These are phyloP conservation scores for Metschnikowia hibisci DNA, from an alignment of 805 yeast species.

Conservation along the genomic window DNA sequence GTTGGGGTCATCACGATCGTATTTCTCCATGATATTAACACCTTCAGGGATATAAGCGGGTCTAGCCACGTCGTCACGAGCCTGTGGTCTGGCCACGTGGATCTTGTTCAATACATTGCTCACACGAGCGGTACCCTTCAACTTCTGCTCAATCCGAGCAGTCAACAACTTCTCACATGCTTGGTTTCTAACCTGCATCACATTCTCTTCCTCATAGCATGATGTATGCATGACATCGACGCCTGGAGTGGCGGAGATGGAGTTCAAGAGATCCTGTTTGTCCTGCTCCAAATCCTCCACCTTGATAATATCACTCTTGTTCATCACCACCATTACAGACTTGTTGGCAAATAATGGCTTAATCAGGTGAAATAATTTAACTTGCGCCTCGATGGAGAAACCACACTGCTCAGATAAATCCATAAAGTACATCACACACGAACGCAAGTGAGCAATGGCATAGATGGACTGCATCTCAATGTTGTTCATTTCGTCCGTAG, in stretches of 20 bases:
- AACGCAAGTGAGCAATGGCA: constrained; percentile 96
- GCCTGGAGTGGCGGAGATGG: constrained; percentile 64
- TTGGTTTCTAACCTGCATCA: constrained; percentile 91
- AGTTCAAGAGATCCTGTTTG: constrained; percentile 64
- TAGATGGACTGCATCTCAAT: constrained; percentile 99
- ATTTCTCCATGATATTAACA: constrained; percentile 55
- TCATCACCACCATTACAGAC: constrained; percentile 90
- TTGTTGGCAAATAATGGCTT: constrained; percentile 97
- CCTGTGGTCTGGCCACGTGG: constrained; percentile 87
- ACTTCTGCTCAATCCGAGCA: constrained; percentile 93
- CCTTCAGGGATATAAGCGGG: constrained; percentile 80
- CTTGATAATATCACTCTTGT: constrained; percentile 87
- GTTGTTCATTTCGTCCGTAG: constrained; percentile 99
- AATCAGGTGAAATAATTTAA: constrained; percentile 91
- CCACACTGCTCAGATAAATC: constrained; percentile 99
- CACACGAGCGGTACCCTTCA: constrained; percentile 88
- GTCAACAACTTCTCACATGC: constrained; percentile 97
- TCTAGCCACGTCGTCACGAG: constrained; percentile 83
- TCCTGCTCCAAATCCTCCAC: constrained; percentile 79
- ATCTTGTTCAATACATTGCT: constrained; percentile 88
- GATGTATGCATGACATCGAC: constrained; percentile 92
- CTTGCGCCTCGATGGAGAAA: constrained; percentile 94
- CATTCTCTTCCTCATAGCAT: constrained; percentile 89
- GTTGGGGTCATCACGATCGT: constrained; percentile 75
- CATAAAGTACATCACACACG: constrained; percentile 96